These are phyloP conservation scores for Dalbergia cochinchinensis DNA, from an alignment of 306 rosid species.

Conservation along the genomic window DNA sequence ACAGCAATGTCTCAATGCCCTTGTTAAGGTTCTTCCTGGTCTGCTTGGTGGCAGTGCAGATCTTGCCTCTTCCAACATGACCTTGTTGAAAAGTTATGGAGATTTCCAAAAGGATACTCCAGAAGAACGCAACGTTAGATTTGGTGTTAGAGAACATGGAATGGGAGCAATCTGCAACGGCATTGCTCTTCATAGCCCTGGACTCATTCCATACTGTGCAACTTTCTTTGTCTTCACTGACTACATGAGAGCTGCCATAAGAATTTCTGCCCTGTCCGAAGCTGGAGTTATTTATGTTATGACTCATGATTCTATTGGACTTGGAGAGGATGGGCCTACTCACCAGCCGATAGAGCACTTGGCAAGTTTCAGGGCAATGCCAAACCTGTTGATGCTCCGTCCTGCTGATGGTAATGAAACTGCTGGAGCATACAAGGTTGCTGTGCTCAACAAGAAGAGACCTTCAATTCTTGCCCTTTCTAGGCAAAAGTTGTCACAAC, in stretches of 20 bases:
- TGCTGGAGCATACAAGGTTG: conserved; percentile 95
- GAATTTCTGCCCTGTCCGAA: conserved; percentile 84
- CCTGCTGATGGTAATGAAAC: conserved; percentile 99
- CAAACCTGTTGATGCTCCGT: conserved; percentile 93
- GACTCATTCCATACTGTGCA: conserved; percentile 93
- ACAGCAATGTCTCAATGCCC: conserved; percentile 86
- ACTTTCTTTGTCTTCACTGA: conserved; percentile 99
- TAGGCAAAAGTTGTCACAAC: conserved; percentile 86
- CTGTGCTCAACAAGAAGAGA: conserved; percentile 76
- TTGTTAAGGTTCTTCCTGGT: conserved; percentile 90
- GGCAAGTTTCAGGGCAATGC: conserved; percentile 99
- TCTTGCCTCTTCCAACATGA: conserved; percentile 98
- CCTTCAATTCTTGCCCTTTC: conserved; percentile 97
- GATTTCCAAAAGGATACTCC: conserved; percentile 97
- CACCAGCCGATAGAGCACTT: conserved; percentile 99
- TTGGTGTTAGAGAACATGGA: conserved; percentile 95
- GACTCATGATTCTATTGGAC: conserved; percentile 99
- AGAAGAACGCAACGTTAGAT: conserved; percentile 94
- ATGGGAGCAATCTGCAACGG: conserved; percentile 98
- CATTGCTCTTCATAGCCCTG: conserved; percentile 94
- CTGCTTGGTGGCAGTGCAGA: conserved; percentile 97
- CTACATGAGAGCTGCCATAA: conserved; percentile 99
- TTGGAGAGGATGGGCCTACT: conserved; percentile 99
- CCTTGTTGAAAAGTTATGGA: conserved; percentile 83
- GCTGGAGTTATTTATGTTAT: conserved; percentile 91